Evolutionary conservation across 2,329 filamentous ascomycete species (phyloP), one percentile per base, ranked within the genome.

Genomic region (Fusarium ramigenum): DNA sequence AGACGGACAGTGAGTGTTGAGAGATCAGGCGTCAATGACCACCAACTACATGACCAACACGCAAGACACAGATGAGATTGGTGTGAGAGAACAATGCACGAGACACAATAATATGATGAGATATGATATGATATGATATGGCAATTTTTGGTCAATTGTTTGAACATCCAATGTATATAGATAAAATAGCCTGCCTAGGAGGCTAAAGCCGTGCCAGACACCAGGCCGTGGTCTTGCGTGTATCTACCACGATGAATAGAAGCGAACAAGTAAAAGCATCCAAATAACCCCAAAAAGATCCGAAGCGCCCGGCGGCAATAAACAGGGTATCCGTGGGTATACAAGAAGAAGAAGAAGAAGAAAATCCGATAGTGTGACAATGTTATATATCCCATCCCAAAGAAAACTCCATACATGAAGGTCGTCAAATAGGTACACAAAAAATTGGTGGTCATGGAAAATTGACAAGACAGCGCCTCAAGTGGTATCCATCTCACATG

Each of bases 151-250:
- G 21, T 63, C 15, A 43, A 61, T 65, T 53, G 32, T 60, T 19
- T 25, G n/a, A n/a, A n/a, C n/a, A n/a, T n/a, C n/a, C 42, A 16
- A 50, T 28, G 36, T 42, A 61, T 23, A 46, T 60, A 44, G 49
- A 47, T 59, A 58, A 21, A 40, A 54, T 30, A 49, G 49, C 43
- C 64, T 63, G 37, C 40, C 70, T 57, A 67, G 57, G 57, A 46
- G 47, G 61, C 47, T 23, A 52, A 18, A 28, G 49, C 65, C 25
- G 46, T 60, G 46, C 62, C 67, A 72, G 74, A 72, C 74, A 52
- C 74, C 74, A 75, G 74, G 74, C 74, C 74, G 32, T 76, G 60
- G 72, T 52, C 40, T 70, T 73, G 60, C 57, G 52, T 64, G 56
- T 70, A 64, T 72, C 68, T 66, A 30, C 73, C 71, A 70, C 58